Percentiles rank a stretch among this genome's conserved stretches.
These are phyloP conservation scores for Eustoma russellianum DNA, from an alignment of 257 asterid species.

Conservation along the genomic window DNA sequence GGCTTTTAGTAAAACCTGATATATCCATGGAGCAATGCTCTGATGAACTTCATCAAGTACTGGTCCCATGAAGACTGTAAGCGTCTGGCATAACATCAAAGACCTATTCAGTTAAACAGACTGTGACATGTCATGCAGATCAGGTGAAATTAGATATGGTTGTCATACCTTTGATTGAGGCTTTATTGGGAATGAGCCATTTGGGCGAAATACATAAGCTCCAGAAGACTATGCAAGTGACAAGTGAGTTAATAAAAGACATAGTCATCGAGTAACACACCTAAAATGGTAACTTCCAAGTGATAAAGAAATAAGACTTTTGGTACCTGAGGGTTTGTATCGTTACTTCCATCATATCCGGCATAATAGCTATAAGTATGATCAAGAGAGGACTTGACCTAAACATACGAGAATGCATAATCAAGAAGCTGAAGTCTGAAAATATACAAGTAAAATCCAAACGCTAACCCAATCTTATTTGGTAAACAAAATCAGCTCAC, in stretches of 20 bases:
- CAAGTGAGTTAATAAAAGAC: neutral
- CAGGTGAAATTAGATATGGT: neutral
- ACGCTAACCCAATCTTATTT: too few species aligned
- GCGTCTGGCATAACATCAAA: slow-evolving; percentile 29
- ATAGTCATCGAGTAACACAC: too few species aligned
- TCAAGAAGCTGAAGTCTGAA: too few species aligned
- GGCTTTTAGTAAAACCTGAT: slow-evolving; percentile 42
- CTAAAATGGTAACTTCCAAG: too few species aligned
- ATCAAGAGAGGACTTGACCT: slow-evolving; percentile 63
- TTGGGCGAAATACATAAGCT: slow-evolving; percentile 84
- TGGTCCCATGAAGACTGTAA: slow-evolving; percentile 62
- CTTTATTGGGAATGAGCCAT: slow-evolving; percentile 44
- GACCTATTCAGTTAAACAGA: neutral
- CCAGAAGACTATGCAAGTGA: slow-evolving; percentile 51
- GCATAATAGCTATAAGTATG: slow-evolving; percentile 74
- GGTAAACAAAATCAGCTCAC: too few species aligned
- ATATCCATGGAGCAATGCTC: slow-evolving; percentile 64
- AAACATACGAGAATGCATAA: slow-evolving; percentile 10
- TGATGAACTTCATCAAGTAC: slow-evolving; percentile 88
- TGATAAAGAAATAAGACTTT: slow-evolving; percentile 18
- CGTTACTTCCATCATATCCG: slow-evolving; percentile 50
- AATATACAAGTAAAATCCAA: neutral
- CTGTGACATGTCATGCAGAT: slow-evolving; percentile 1
- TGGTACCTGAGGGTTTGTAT: slow-evolving; percentile 28
- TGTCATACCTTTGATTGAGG: slow-evolving; percentile 41